These are phyloP conservation scores for Raphanus raphanistrum DNA, from an alignment of 345 rosid species.

Conservation along the genomic window DNA sequence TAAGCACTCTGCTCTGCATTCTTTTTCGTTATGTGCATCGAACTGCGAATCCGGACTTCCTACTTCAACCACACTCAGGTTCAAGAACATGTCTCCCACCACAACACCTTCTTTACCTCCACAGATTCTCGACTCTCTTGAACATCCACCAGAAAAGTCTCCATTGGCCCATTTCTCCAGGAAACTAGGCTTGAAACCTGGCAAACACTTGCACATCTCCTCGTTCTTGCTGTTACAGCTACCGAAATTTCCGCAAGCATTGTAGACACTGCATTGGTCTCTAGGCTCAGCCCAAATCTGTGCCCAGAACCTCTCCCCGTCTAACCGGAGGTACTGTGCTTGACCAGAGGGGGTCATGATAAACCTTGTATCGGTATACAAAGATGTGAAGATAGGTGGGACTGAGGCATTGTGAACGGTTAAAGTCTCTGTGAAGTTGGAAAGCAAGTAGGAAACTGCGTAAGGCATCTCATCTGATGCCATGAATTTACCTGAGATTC, in stretches of 20 bases:
- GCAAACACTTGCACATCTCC: slow-evolving; percentile 48
- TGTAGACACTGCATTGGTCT: slow-evolving; percentile 46
- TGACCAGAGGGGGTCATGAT: slow-evolving; percentile 43
- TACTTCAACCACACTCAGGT: slow-evolving; percentile 52
- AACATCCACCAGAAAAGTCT: slow-evolving; percentile 48
- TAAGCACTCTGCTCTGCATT: slow-evolving; percentile 56
- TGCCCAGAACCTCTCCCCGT: slow-evolving; percentile 37
- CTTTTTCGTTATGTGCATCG: slow-evolving; percentile 38
- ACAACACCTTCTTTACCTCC: slow-evolving; percentile 32
- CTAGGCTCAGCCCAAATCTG: slow-evolving; percentile 47
- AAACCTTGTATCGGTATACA: slow-evolving; percentile 43
- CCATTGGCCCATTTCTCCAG: slow-evolving; percentile 42
- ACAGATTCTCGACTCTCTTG: slow-evolving; percentile 45
- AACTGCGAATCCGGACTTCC: slow-evolving; percentile 51
- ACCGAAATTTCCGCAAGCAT: slow-evolving; percentile 53
- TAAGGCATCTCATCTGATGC: slow-evolving; percentile 43
- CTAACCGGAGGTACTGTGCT: slow-evolving; percentile 40
- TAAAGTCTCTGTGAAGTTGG: slow-evolving; percentile 43
- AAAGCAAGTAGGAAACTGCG: slow-evolving; percentile 43
- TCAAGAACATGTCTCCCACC: slow-evolving; percentile 45
- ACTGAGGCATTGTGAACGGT: slow-evolving; percentile 44
- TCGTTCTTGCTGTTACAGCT: slow-evolving; percentile 47
- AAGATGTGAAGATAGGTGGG: slow-evolving; percentile 46
- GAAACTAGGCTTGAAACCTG: slow-evolving; percentile 47
- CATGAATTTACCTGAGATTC: slow-evolving; percentile 41